phyloP scores from a whole-genome alignment of 495 filamentous ascomycete species.

The Trichoderma gamsii region DNA sequence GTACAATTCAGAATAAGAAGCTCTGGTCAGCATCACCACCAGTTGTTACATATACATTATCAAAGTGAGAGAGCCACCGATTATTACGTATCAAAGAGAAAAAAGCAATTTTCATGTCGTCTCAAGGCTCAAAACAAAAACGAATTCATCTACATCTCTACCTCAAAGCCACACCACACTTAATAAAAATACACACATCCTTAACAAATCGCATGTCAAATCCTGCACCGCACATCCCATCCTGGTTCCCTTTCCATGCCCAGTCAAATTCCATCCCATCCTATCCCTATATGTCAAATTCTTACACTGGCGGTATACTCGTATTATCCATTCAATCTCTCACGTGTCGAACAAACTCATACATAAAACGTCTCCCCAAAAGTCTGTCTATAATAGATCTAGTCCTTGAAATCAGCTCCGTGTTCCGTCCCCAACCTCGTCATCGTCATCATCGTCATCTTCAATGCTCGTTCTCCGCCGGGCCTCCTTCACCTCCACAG shows the following conservation, averaged over 20 bases:
- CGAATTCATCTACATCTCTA: neutral
- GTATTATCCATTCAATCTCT: neutral
- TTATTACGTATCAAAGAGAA: too few relatives aligned
- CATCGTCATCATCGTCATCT: conserved; percentile 49
- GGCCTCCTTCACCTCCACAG: conserved; percentile 44
- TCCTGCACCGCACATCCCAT: neutral
- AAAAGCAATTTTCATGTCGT: too few relatives aligned
- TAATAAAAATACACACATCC: neutral
- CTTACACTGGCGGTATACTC: neutral
- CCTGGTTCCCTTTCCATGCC: neutral
- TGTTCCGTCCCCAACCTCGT: neutral
- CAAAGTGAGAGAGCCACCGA: too few relatives aligned
- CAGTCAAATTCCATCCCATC: neutral
- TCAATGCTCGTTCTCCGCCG: conserved; percentile 49
- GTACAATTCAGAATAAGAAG: too few relatives aligned
- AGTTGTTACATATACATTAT: too few relatives aligned
- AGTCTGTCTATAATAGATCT: neutral
- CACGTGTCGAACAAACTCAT: neutral
- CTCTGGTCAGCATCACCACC: too few relatives aligned
- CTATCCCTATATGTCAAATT: neutral
- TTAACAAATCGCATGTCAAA: neutral
- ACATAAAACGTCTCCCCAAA: neutral
- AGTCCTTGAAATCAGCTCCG: conserved; percentile 15
- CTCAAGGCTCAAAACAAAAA: neutral
- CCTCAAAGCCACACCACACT: neutral